Conservation (phyloP, 768 basidiomycete species). For the Coprinopsis marcescibilis region DNA sequence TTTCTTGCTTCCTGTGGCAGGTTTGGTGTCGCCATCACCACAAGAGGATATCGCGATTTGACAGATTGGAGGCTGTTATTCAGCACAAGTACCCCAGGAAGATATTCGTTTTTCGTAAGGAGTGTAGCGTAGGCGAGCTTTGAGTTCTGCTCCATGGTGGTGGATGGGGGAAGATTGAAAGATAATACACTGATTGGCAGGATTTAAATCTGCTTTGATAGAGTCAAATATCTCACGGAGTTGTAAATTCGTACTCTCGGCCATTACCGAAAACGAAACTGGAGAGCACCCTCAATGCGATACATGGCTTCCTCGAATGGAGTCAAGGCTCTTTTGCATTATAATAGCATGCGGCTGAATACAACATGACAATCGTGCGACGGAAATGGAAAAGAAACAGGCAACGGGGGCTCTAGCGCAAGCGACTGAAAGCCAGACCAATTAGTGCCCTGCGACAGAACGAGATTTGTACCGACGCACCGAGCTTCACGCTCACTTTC, state of each 20-base stretch:
- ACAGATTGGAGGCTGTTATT: conserved; percentile 48
- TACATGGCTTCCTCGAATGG: neutral
- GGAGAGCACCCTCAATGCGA: too few relatives aligned
- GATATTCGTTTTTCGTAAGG: conserved; percentile 66
- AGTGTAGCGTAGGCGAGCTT: conserved; percentile 70
- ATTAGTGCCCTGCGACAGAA: too few relatives aligned
- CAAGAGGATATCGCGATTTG: conserved; percentile 63
- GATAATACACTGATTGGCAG: too few relatives aligned
- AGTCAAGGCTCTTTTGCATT: conserved; percentile 4
- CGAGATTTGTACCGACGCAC: too few relatives aligned
- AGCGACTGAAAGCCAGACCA: conserved; percentile 24
- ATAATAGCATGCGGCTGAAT: conserved; percentile 11
- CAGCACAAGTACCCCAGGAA: conserved; percentile 59
- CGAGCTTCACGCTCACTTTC: conserved; percentile 99
- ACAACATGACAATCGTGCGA: conserved; percentile 6
- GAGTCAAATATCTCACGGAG: too few relatives aligned
- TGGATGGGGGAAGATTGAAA: neutral
- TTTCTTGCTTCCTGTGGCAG: conserved; percentile 46
- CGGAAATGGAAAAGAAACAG: neutral
- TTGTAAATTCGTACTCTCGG: too few relatives aligned
- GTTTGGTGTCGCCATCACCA: conserved; percentile 67
- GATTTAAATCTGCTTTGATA: too few relatives aligned
- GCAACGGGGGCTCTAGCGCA: conserved; percentile 25
- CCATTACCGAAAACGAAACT: too few relatives aligned
- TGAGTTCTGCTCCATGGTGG: conserved; percentile 24